These are phyloP conservation scores for Leptodontidium sp. DNA, from an alignment of 2,329 filamentous ascomycete species.

Conservation along the genomic window DNA sequence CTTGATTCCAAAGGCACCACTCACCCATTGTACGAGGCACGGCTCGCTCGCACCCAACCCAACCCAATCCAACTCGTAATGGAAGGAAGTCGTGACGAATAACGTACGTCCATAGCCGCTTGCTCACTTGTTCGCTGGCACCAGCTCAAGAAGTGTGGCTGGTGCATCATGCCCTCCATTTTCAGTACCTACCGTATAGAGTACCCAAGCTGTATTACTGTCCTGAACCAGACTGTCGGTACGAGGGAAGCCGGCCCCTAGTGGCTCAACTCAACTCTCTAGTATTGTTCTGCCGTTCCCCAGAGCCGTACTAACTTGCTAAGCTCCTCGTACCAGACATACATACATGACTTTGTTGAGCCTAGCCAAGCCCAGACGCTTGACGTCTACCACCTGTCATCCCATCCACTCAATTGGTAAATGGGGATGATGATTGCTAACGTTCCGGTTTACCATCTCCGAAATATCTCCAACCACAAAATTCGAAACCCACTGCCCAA, in stretches of 20 bases:
- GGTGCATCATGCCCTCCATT: not conserved
- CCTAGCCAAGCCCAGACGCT: not conserved
- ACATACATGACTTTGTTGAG: not conserved
- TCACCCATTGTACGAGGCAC: too few relatives aligned
- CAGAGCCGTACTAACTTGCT: not conserved
- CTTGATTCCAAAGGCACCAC: not conserved
- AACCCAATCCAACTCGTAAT: not conserved
- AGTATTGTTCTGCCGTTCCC: not conserved
- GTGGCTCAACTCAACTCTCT: not conserved
- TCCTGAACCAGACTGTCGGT: constrained; percentile 9
- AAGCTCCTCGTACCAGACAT: constrained; percentile 5
- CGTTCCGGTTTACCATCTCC: not conserved
- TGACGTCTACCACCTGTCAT: not conserved
- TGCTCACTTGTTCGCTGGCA: constrained; percentile 2
- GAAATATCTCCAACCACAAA: not conserved
- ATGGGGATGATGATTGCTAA: not conserved
- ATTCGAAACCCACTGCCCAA: not conserved
- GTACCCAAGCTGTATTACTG: not conserved
- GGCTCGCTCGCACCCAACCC: not conserved
- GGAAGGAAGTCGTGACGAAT: not conserved
- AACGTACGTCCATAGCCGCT: not conserved
- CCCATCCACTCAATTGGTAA: not conserved
- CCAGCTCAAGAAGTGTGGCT: constrained; percentile 15
- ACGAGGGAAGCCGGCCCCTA: not conserved
- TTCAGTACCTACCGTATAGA: not conserved